Evolutionary conservation across 2,329 filamentous ascomycete species (phyloP).

Genomic region (Lecanicillium sp.): DNA sequence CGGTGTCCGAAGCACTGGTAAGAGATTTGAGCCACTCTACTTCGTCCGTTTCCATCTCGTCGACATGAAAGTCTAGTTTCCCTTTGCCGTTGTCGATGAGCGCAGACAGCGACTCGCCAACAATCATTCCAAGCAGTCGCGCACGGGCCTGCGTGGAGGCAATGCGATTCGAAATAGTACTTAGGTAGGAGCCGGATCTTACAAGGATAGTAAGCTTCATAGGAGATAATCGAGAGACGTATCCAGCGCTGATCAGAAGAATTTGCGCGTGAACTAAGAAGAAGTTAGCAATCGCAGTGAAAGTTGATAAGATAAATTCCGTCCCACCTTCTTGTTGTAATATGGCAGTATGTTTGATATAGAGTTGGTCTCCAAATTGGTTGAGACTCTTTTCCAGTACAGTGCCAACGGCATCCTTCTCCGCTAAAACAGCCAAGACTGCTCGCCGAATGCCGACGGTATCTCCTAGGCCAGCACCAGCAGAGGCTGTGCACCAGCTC

Average conservation of each 20-base stretch:
- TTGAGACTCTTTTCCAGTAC: slow-evolving; percentile 61
- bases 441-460: slow-evolving; percentile 60
- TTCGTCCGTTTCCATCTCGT: slow-evolving; percentile 68
- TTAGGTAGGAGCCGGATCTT: slow-evolving; percentile 66
- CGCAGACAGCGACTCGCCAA: slow-evolving; percentile 64
- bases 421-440: slow-evolving; percentile 49
- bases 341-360: slow-evolving; percentile 77
- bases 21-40: slow-evolving; percentile 68
- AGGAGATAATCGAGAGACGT: slow-evolving; percentile 59
- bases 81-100: slow-evolving; percentile 62
- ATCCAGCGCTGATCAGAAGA: slow-evolving; percentile 69
- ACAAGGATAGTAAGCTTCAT: slow-evolving; percentile 61
- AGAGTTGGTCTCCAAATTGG: slow-evolving; percentile 78
- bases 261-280: slow-evolving; percentile 66
- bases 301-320: too few relatives aligned
- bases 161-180: slow-evolving; percentile 77
- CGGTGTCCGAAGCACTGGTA: slow-evolving; percentile 50
- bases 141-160: slow-evolving; percentile 66
- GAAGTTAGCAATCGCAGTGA: slow-evolving; percentile 14
- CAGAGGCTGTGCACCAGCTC: slow-evolving; percentile 57
- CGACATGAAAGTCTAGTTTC: slow-evolving; percentile 74
- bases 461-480: slow-evolving; percentile 58
- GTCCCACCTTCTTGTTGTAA: slow-evolving; percentile 75
- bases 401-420: slow-evolving; percentile 41
- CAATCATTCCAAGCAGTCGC: slow-evolving; percentile 79